These are phyloP conservation scores for Trichophyton equinum DNA, from an alignment of 2,329 filamentous ascomycete genomes.

Conservation along the genomic window DNA sequence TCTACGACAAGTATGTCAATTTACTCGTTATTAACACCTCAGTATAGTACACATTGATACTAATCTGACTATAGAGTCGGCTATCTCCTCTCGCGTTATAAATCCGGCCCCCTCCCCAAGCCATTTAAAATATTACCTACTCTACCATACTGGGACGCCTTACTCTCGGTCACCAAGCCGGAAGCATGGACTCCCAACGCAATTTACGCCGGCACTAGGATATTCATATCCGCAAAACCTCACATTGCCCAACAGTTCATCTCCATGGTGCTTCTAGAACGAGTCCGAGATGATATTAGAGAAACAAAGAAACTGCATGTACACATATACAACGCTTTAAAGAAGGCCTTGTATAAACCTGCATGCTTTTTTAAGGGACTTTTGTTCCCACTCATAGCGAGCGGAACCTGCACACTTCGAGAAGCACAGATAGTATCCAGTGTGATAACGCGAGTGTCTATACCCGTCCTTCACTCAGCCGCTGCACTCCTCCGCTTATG, in stretches of 20 bases:
- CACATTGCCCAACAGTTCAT: constrained; percentile 72
- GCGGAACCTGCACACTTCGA: constrained; percentile 76
- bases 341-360: constrained; percentile 87
- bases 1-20: constrained; percentile 65
- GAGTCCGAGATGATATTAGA: constrained; percentile 84
- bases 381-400: constrained; percentile 75
- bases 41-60: neutral
- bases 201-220: constrained; percentile 75
- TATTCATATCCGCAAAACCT: constrained; percentile 80
- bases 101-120: constrained; percentile 91
- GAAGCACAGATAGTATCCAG: constrained; percentile 87
- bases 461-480: constrained; percentile 84
- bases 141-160: constrained; percentile 81
- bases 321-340: constrained; percentile 85
- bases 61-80: constrained; percentile 49
- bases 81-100: constrained; percentile 79
- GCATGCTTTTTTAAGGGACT: constrained; percentile 95
- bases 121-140: constrained; percentile 95
- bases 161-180: constrained; percentile 72
- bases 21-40: neutral
- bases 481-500: constrained; percentile 84
- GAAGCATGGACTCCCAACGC: constrained; percentile 68
- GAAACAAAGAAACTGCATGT: constrained; percentile 93
- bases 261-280: constrained; percentile 73
- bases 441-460: constrained; percentile 69